Conservation (phyloP, 2,329 filamentous ascomycete genomes). For the Neobulgaria alba region DNA sequence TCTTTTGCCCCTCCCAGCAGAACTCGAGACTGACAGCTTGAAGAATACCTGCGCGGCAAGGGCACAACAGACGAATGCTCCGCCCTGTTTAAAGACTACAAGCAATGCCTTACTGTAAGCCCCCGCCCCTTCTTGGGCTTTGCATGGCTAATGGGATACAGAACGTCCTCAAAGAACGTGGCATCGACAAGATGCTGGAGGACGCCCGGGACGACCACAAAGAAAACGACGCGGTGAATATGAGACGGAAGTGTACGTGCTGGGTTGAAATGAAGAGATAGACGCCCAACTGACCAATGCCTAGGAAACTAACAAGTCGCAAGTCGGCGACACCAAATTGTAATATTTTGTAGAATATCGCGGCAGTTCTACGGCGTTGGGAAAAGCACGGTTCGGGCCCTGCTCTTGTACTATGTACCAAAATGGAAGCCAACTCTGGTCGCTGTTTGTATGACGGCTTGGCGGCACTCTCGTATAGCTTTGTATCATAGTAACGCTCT, state of each 20-base stretch:
- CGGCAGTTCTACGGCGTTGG: too few relatives aligned
- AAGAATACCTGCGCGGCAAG: conserved; percentile 83
- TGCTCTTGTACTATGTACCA: too few relatives aligned
- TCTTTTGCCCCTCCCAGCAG: conserved; percentile 16
- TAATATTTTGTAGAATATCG: too few relatives aligned
- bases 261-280: too few relatives aligned
- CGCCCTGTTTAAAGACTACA: conserved; percentile 79
- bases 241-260: conserved; percentile 38
- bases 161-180: conserved; percentile 78
- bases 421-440: too few relatives aligned
- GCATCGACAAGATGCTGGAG: conserved; percentile 87
- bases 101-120: conserved; percentile 69
- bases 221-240: conserved; percentile 71
- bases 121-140: neutral
- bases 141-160: conserved; percentile 31
- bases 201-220: conserved; percentile 84
- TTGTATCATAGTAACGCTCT: too few relatives aligned
- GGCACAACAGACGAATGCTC: conserved; percentile 79
- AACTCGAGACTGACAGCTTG: conserved; percentile 4
- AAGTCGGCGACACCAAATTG: too few relatives aligned
- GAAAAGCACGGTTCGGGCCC: too few relatives aligned
- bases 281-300: too few relatives aligned
- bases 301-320: too few relatives aligned
- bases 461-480: too few relatives aligned
- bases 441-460: too few relatives aligned